Percentiles rank a stretch among this genome's conserved stretches.
phyloP scores from a whole-genome alignment of 2,329 filamentous ascomycete genomes.

The Aspergillus sp. region DNA sequence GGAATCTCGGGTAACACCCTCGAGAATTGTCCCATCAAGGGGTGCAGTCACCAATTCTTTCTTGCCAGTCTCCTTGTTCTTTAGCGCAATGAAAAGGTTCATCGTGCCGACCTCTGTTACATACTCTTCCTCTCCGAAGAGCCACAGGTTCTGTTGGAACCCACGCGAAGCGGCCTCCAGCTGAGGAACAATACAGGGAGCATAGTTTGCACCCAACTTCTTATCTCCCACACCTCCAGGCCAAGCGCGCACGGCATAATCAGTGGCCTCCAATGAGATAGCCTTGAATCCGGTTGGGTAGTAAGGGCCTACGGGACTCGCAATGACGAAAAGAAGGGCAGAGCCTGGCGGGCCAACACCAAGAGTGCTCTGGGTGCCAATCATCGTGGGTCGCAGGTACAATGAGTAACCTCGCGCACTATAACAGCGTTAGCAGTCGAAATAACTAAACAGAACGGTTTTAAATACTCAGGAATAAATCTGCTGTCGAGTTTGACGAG shows the following conservation, averaged over 20 bases:
- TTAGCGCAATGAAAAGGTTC: conserved; percentile 91
- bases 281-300: conserved; percentile 99
- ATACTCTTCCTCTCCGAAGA: conserved; percentile 93
- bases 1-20: conserved; percentile 91
- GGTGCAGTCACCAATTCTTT: conserved; percentile 94
- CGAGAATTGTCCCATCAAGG: conserved; percentile 92
- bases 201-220: conserved; percentile 98
- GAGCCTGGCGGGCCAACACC: conserved; percentile 90
- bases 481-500: conserved; percentile 79
- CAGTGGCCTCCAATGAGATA: conserved; percentile 88
- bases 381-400: conserved; percentile 94
- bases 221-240: conserved; percentile 96
- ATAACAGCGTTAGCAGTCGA: background rate
- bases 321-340: conserved; percentile 91
- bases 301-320: conserved; percentile 94
- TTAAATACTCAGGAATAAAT: conserved; percentile 76
- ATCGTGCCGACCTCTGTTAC: conserved; percentile 98
- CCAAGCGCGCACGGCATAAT: conserved; percentile 96
- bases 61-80: conserved; percentile 81
- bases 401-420: conserved; percentile 80
- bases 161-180: conserved; percentile 85
- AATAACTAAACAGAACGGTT: background rate
- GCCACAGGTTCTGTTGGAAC: conserved; percentile 97
- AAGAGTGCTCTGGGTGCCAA: conserved; percentile 91
- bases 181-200: conserved; percentile 97